Conservation (phyloP, 23 red algal genomes). For the Gracilariopsis chorda region DNA sequence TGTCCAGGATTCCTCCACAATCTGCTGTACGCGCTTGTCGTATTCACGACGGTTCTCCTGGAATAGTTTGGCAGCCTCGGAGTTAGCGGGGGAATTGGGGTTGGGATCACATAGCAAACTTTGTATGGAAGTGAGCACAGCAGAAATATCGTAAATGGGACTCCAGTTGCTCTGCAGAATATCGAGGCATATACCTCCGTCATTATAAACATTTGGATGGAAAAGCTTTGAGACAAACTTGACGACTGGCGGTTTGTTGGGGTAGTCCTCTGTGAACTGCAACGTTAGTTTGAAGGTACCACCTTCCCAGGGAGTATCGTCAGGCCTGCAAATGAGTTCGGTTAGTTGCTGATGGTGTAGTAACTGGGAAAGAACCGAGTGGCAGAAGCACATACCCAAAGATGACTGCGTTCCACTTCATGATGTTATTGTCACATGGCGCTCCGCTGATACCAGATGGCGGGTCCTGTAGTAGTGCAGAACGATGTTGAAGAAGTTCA, state of each 20-base stretch:
- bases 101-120: constrained; percentile 99
- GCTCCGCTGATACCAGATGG: constrained; percentile 89
- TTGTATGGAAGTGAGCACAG: constrained; percentile 99
- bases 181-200: constrained; percentile 98
- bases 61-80: constrained; percentile 90
- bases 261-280: constrained; percentile 97
- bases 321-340: constrained; percentile 38
- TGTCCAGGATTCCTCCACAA: constrained; percentile 99
- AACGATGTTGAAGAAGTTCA: neutral
- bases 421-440: constrained; percentile 94
- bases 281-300: constrained; percentile 97
- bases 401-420: constrained; percentile 98
- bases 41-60: constrained; percentile 98
- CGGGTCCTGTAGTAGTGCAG: constrained; percentile 65
- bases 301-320: constrained; percentile 98
- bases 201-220: constrained; percentile 98
- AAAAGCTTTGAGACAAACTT: constrained; percentile 98
- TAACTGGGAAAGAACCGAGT: too few relatives aligned
- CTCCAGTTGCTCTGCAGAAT: constrained; percentile 99
- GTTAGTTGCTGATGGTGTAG: neutral
- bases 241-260: constrained; percentile 97
- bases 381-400: constrained; percentile 71
- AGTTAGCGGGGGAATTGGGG: constrained; percentile 98
- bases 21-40: constrained; percentile 87
- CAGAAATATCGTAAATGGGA: constrained; percentile 98